Conservation (phyloP, 306 rosid species). For the Quercus mongolica region DNA sequence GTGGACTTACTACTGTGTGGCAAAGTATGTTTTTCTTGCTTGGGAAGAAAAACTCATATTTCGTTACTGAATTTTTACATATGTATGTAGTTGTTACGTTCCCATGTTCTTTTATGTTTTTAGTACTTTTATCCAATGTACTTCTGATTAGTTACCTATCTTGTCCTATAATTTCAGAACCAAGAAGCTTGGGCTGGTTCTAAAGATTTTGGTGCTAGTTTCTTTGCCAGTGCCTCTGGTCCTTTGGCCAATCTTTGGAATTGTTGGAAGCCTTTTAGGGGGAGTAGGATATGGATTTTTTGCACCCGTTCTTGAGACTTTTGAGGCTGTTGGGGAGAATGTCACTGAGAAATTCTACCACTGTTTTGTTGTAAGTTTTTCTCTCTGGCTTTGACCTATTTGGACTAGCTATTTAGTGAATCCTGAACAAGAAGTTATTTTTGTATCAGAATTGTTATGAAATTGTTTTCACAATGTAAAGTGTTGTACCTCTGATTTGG, state of each 20-base stretch:
- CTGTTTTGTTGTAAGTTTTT: conserved; percentile 55
- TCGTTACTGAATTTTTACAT: not conserved
- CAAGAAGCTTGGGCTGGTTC: conserved; percentile 58
- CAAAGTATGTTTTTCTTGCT: conserved; percentile 39
- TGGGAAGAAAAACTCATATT: too few relatives aligned
- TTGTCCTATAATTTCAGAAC: conserved; percentile 45
- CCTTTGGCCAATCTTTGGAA: conserved; percentile 57
- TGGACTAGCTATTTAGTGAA: not conserved
- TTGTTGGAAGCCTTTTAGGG: conserved; percentile 62
- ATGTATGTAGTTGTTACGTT: not conserved
- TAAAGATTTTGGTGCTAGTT: conserved; percentile 52
- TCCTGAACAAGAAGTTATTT: not conserved
- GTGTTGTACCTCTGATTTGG: too few relatives aligned
- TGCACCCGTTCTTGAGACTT: conserved; percentile 70
- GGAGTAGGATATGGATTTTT: conserved; percentile 82
- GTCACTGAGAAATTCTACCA: conserved; percentile 47
- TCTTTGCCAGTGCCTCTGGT: conserved; percentile 59
- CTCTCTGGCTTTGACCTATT: conserved; percentile 11
- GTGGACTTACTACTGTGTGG: conserved; percentile 68
- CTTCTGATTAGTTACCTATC: not conserved
- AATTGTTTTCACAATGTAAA: too few relatives aligned
- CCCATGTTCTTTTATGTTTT: not conserved
- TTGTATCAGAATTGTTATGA: too few relatives aligned
- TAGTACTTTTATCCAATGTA: not conserved
- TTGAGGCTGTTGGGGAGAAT: conserved; percentile 63